phyloP scores from a whole-genome alignment of 2,329 filamentous ascomycete genomes.

The Daldinia sp. region DNA sequence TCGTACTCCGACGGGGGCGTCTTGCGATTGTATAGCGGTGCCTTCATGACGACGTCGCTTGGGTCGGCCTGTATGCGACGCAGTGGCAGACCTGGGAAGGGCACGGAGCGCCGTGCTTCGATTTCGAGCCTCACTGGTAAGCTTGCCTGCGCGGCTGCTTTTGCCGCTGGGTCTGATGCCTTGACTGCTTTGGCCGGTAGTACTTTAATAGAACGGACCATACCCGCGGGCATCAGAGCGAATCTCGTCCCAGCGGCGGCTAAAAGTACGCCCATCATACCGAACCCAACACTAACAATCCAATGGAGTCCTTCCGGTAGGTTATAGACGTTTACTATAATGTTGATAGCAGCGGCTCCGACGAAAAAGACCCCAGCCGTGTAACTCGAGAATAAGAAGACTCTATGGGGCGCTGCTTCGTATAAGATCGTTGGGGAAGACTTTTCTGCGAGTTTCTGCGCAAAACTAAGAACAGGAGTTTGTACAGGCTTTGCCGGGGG shows the following conservation, averaged over 20 bases:
- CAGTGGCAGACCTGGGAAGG: conserved; percentile 60
- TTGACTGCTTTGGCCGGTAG: conserved; percentile 53
- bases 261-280: conserved; percentile 69
- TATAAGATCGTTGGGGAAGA: conserved; percentile 71
- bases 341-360: conserved; percentile 63
- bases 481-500: conserved; percentile 31
- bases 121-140: conserved; percentile 64
- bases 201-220: conserved; percentile 70
- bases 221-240: conserved; percentile 66
- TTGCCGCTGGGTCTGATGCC: conserved; percentile 19
- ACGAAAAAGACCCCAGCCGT: conserved; percentile 66
- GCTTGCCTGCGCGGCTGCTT: conserved; percentile 28
- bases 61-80: conserved; percentile 58
- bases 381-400: conserved; percentile 72
- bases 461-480: conserved; percentile 59
- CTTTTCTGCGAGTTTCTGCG: conserved; percentile 67
- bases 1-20: conserved; percentile 44
- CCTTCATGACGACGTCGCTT: conserved; percentile 54
- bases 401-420: conserved; percentile 72
- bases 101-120: conserved; percentile 59
- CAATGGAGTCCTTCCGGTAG: conserved; percentile 63
- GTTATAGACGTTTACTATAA: conserved; percentile 62
- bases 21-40: conserved; percentile 51
- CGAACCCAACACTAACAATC: conserved; percentile 70
- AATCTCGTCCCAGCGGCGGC: conserved; percentile 71